Conservation (phyloP, 306 rosid genomes). For the Citrullus colocynthis region DNA sequence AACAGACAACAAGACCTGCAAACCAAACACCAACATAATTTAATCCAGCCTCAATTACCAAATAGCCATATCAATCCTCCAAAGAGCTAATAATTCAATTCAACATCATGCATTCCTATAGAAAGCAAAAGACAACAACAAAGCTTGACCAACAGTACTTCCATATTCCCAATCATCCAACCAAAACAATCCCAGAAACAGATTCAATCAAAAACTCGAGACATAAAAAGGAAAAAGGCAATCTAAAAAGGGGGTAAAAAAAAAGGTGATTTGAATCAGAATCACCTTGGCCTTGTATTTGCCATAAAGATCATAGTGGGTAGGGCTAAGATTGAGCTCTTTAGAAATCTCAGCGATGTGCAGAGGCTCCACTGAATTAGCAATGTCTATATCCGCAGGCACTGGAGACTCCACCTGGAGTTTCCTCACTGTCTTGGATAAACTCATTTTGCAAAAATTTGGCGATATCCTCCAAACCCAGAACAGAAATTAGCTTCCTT, state of each 20-base stretch:
- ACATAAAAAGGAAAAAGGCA: not conserved
- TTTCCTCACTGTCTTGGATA: constrained; percentile 50
- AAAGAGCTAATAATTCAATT: not conserved
- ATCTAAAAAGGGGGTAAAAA: not conserved
- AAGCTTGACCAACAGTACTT: not conserved
- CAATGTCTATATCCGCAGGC: constrained; percentile 86
- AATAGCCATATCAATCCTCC: not conserved
- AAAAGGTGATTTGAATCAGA: not conserved
- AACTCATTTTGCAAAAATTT: constrained; percentile 29
- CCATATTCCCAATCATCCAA: not conserved
- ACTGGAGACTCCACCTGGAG: constrained; percentile 76
- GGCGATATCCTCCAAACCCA: not conserved
- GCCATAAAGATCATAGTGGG: constrained; percentile 82
- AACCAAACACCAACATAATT: not conserved
- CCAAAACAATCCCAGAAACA: not conserved
- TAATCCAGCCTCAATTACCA: not conserved
- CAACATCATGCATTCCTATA: not conserved
- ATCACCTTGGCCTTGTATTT: constrained; percentile 86
- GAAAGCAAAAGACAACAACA: not conserved
- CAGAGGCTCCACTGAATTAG: constrained; percentile 72
- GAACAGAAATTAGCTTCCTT: not conserved
- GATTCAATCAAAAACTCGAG: not conserved
- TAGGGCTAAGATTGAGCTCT: constrained; percentile 51
- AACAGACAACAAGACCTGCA: constrained; percentile 68
- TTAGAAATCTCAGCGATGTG: constrained; percentile 72